Evolutionary conservation across 2,329 filamentous ascomycete species (phyloP), one percentile per base, ranked within the genome.

Genomic region (Alternaria sp.): DNA sequence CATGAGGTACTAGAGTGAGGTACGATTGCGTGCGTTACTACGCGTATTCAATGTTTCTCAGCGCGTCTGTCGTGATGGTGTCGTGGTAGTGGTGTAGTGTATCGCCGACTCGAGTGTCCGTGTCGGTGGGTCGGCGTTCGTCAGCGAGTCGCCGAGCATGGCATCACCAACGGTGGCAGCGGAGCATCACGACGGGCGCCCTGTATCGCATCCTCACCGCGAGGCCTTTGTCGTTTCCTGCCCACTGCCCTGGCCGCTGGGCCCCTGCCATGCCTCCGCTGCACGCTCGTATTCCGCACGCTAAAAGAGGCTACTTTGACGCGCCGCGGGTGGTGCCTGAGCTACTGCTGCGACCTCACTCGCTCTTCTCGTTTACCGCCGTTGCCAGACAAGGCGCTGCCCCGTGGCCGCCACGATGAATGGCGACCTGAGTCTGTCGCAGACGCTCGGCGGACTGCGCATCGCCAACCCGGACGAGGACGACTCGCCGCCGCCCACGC

Each of bases 391-490:
- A 41, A 41, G 37, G 37, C 37, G 63, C 68, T 68, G 71, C 68
- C 68, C 74, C 61, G 54, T 55, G 62, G 64, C 73, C 67, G 68
- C 70, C 72, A 76, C 78, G 80, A 97, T 97, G 94, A 93, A 94
- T 84, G 93, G 92, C 82, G 94, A 97, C 84, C 84, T 97, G 79
- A 97, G 92, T 82, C 89, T 98, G 71, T 96, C 94, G 78, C 92
- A 94, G 84, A 93, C 93, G 77, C 87, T 98, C 76, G 96, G 96
- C 77, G 95, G 95, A 75, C 86, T 99, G 81, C 93, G 95, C 80
- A 98, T 99, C 81, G 95, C 96, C 75, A 99, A 98, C 81, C 95
- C 95, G 59, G 94, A 97, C 83, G 89, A 96, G 82, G 86, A 88
- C 65, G 84, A 84, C 65, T 72, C 74, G 57, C 72, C 72, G 59